Evolutionary conservation across 495 filamentous ascomycete genomes (phyloP).

Genomic region (Penicillium pulvis): DNA sequence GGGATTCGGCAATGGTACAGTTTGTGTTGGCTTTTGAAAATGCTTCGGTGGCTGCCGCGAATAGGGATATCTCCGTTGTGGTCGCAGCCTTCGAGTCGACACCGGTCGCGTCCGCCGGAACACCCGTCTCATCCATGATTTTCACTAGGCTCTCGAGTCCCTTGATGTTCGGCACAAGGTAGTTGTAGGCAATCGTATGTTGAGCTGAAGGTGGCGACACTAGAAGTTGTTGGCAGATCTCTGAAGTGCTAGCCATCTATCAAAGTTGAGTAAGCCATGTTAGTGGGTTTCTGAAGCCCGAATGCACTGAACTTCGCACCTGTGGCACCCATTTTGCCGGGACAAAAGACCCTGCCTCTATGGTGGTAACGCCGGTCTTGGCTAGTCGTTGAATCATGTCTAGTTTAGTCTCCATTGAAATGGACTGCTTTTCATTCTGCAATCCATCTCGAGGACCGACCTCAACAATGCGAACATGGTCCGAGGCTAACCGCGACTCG

Average conservation of each 20-base stretch:
- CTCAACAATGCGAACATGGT: conserved; percentile 74
- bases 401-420: conserved; percentile 81
- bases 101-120: conserved; percentile 43
- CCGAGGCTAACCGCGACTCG: conserved; percentile 52
- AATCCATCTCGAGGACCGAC: conserved; percentile 93
- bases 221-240: conserved; percentile 77
- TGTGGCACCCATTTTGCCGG: conserved; percentile 98
- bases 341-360: conserved; percentile 96
- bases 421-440: conserved; percentile 89
- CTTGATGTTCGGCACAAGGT: conserved; percentile 86
- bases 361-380: conserved; percentile 80
- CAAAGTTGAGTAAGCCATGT: not conserved
- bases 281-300: not conserved
- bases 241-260: conserved; percentile 89
- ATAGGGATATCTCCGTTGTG: conserved; percentile 80
- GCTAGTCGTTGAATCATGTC: conserved; percentile 79
- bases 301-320: conserved; percentile 46
- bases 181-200: conserved; percentile 80
- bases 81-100: conserved; percentile 33
- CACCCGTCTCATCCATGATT: conserved; percentile 43
- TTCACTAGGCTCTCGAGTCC: conserved; percentile 65
- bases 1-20: conserved; percentile 78
- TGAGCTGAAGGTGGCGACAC: conserved; percentile 57
- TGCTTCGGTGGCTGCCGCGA: conserved; percentile 87
- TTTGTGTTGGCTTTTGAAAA: conserved; percentile 94